Conservation (phyloP, 768 basidiomycete genomes). For the Tylopilus sp. region DNA sequence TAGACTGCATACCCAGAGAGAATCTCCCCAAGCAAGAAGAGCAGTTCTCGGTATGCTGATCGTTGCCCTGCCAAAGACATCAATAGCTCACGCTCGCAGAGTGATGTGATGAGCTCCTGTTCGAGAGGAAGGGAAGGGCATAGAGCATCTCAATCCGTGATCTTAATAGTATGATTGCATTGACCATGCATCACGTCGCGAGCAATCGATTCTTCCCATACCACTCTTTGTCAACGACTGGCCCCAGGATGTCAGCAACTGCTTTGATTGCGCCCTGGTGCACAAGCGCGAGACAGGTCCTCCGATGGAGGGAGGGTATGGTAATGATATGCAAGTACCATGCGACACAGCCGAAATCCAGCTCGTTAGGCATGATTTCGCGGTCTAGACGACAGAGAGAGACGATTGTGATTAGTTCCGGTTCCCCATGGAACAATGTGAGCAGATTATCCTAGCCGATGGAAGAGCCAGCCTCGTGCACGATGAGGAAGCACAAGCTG, state of each 20-base stretch:
- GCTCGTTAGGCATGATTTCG: conserved; percentile 17
- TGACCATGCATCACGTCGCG: conserved; percentile 22
- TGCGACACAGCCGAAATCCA: conserved; percentile 25
- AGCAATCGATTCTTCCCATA: conserved; percentile 3
- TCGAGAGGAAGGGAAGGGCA: conserved; percentile 23
- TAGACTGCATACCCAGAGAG: conserved; percentile 26
- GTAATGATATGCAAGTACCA: conserved; percentile 31
- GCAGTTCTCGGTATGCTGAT: background rate
- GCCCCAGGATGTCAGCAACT: conserved; percentile 19
- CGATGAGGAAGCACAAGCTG: conserved; percentile 27
- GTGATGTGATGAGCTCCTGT: conserved; percentile 17
- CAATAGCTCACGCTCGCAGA: conserved; percentile 24
- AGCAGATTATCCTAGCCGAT: conserved; percentile 26
- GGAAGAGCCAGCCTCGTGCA: conserved; percentile 16
- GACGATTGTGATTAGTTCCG: conserved; percentile 16
- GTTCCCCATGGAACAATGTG: conserved; percentile 18
- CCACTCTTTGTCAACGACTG: conserved; percentile 18
- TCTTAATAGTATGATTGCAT: conserved; percentile 17
- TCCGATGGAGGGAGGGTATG: conserved; percentile 15
- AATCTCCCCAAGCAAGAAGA: conserved; percentile 14
- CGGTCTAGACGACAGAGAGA: conserved; percentile 25
- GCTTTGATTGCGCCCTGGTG: conserved; percentile 23
- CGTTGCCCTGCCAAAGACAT: conserved; percentile 18
- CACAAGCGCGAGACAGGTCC: conserved; percentile 19
- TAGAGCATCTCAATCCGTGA: conserved; percentile 23